Base-by-base conservation (phyloP, 805 yeast species). In the Yarrowia sp. region DNA sequence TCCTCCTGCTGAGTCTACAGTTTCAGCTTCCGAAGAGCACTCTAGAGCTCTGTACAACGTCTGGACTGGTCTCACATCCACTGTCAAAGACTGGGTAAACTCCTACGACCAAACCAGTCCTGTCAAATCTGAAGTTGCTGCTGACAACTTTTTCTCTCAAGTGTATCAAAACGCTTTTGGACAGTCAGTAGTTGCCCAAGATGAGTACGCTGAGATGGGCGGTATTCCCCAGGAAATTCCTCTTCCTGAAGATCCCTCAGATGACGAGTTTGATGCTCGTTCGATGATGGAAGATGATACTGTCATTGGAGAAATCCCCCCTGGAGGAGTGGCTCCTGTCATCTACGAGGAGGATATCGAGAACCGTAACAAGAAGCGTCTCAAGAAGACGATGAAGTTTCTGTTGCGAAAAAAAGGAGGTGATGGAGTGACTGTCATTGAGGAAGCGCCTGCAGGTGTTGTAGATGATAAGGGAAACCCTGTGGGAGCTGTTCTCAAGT, bases 321-420 rank as follows among this genome's bases (percentile, higher is more conserved):
- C 51, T 1, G 50, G 35, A 14, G 43, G 11, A 11, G 51, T 8
- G 7, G 42, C 15, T 1, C 64, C 51, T 3, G 10, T 42, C 9
- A 31, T 57, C 22, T 58, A 58, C 28, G 64, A 58, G 51, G 64
- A 58, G 43, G 64, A 58, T 22, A 58, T 58, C n/a, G 64, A 58
- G 22, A 58, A 58, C 28, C 51, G 35, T 1, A 43, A 58, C 51
- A 58, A 65, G 43, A 62, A 51, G 39, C 64, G 67, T 14, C 51
- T 68, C 55, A 57, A 65, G 32, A 68, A 66, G 45, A 67, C 67
- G 10, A 57, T 68, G 64, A 66, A 66, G 44, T 58, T 60, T 13
- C 8, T 66, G 36, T 53, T 66, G 8, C 47, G 42, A 55, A 38
- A 41, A 28, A 39, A 41, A 31, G 47, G n/a, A 10, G 31, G 31